Percentiles rank a stretch among this genome's conserved stretches.
phyloP scores from a whole-genome alignment of 2,329 filamentous ascomycete species.

The Microcyclosporella mali region DNA sequence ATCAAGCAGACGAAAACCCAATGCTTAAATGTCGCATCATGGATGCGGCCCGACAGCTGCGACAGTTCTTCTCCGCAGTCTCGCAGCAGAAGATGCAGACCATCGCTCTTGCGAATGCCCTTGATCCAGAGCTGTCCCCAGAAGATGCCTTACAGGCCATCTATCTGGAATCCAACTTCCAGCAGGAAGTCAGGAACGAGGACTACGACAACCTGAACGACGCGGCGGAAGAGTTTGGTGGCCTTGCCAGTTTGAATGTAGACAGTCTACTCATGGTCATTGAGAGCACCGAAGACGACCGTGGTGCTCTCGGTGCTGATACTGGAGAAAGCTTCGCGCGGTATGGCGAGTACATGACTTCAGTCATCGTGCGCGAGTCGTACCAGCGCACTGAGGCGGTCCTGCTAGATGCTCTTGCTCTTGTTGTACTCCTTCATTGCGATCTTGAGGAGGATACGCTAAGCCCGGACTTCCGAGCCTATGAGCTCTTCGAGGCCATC shows the following conservation, averaged over 20 bases:
- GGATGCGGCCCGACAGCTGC: constrained; percentile 16
- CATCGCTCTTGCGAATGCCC: constrained; percentile 10
- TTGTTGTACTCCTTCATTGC: constrained; percentile 80
- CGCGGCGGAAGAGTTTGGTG: constrained; percentile 59
- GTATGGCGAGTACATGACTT: constrained; percentile 68
- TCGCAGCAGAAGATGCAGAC: constrained; percentile 13
- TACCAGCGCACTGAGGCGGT: constrained; percentile 66
- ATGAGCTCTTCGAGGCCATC: constrained; percentile 60
- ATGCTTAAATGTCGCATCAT: neutral
- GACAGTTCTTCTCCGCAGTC: constrained; percentile 11
- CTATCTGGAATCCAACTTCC: constrained; percentile 72
- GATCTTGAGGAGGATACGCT: constrained; percentile 70
- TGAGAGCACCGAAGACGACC: constrained; percentile 40
- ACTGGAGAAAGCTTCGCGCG: constrained; percentile 53
- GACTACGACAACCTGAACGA: constrained; percentile 65
- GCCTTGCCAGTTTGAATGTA: constrained; percentile 46
- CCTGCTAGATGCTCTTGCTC: constrained; percentile 73
- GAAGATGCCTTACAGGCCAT: constrained; percentile 68
- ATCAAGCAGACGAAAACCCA: too few species aligned
- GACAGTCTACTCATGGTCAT: constrained; percentile 49
- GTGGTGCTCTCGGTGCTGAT: constrained; percentile 35
- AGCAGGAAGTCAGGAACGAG: constrained; percentile 73
- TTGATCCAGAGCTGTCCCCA: constrained; percentile 37
- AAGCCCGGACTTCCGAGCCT: constrained; percentile 57
- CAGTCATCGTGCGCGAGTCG: constrained; percentile 73